Conservation (phyloP, 2,329 filamentous ascomycete genomes). For the Colletotrichum sp. region DNA sequence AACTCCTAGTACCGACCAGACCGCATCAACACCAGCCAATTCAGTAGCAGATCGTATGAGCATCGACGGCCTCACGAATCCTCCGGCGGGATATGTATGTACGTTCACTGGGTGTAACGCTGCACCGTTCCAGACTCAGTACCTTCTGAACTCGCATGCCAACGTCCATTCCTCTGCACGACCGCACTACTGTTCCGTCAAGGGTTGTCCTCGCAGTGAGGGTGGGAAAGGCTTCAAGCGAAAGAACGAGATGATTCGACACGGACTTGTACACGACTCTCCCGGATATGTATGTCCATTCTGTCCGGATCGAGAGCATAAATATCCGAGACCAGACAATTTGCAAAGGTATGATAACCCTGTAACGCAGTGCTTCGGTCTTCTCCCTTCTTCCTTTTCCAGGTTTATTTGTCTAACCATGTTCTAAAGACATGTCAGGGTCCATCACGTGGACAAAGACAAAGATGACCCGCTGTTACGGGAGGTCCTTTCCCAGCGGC, state of each 20-base stretch:
- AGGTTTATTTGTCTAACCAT: neutral
- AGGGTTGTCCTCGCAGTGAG: slow-evolving; percentile 65
- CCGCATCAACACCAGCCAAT: slow-evolving; percentile 45
- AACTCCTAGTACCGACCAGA: slow-evolving; percentile 50
- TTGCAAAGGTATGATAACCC: slow-evolving; percentile 75
- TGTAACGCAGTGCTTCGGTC: neutral
- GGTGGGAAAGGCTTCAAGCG: slow-evolving; percentile 73
- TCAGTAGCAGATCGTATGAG: slow-evolving; percentile 58
- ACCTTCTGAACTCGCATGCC: slow-evolving; percentile 79
- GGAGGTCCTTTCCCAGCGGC: slow-evolving; percentile 83
- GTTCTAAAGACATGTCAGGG: slow-evolving; percentile 77
- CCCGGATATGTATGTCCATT: slow-evolving; percentile 97
- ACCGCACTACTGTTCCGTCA: slow-evolving; percentile 69
- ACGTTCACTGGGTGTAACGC: slow-evolving; percentile 68
- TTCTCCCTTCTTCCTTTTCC: neutral
- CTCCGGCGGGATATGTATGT: slow-evolving; percentile 62
- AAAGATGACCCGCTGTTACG: slow-evolving; percentile 84
- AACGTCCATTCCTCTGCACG: slow-evolving; percentile 71
- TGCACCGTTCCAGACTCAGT: slow-evolving; percentile 76
- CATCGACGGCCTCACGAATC: slow-evolving; percentile 61
- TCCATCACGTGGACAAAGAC: slow-evolving; percentile 88
- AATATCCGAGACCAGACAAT: slow-evolving; percentile 94
- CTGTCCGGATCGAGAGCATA: slow-evolving; percentile 91
- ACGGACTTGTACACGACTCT: slow-evolving; percentile 89
- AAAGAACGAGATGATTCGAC: slow-evolving; percentile 75